phyloP scores from a whole-genome alignment of 176 grass and related monocot species.

The Oryza longistaminata region DNA sequence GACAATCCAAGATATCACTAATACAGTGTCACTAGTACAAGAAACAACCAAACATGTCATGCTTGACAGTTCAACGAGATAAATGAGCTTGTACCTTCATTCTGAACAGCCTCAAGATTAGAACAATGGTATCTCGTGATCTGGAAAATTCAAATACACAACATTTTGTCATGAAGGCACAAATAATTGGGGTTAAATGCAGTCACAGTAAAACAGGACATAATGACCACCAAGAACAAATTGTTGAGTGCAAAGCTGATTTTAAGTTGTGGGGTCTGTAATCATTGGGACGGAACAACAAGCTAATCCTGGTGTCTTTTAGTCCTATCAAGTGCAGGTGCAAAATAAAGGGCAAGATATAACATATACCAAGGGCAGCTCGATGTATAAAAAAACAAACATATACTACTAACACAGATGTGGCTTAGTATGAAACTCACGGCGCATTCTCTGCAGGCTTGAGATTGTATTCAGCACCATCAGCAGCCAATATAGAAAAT shows the following conservation, averaged over 20 bases:
- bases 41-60: background rate
- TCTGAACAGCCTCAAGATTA: constrained; percentile 80
- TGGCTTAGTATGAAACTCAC: constrained; percentile 50
- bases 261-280: background rate
- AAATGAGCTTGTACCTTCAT: constrained; percentile 53
- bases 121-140: constrained; percentile 77
- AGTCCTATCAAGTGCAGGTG: background rate
- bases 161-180: background rate
- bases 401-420: background rate
- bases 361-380: background rate
- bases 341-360: background rate
- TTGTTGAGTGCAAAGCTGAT: background rate
- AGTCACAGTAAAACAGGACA: background rate
- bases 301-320: background rate
- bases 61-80: background rate
- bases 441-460: constrained; percentile 61
- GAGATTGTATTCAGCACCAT: constrained; percentile 61
- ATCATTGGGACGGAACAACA: background rate
- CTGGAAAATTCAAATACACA: constrained; percentile 41
- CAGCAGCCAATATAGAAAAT: constrained; percentile 63
- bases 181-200: background rate
- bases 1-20: background rate
- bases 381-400: background rate
- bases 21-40: background rate
- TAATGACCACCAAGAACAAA: background rate